Evolutionary conservation across 1,284 basidiomycete species (phyloP), one percentile per base, ranked within the genome.

Genomic region (Rhodotorula sp.): DNA sequence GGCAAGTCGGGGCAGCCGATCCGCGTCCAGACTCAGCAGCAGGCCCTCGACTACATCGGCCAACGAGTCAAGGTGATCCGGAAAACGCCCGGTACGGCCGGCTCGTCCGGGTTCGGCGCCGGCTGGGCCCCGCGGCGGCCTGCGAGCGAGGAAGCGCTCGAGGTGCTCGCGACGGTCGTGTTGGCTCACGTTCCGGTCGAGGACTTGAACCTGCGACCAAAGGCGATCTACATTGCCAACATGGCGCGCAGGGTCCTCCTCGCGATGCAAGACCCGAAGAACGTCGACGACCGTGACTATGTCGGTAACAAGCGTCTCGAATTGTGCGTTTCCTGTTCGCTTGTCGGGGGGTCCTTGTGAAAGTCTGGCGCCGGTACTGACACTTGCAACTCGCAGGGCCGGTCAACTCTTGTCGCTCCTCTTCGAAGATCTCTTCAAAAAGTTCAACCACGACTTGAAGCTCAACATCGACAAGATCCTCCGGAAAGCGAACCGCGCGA

Each of bases 271-370:
- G 93, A 99, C 81, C 91, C 93, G 81, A 95, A 90, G 79, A 93
- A 95, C 88, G 93, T 98, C 16, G 97, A 99, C 79, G 97, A 99
- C 82, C 87, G 97, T 58, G 97, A 99, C 83, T 99, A 99, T 81
- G 97, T 99, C 74, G 97, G 97, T 58, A 99, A 99, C 84, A 99
- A 99, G 84, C 91, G 97, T 70, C 85, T 99, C 54, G 97, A 99
- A 83, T 86, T 99, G 92, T 95, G 80, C 80, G 90, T 85, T 85
- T 18, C 6, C 26, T 60, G 10, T 3, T 54, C 62, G 64, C 61
- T 65, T 61, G 16, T 20, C 7, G 7, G 29, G 29, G 5, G 34
- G 34, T 39, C 34, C 34, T 39, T 10, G 4, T 6, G 34, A 39
- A 39, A 39, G 34, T 7, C 34, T 10, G 5, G 39, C 39, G 39